Percentiles rank a stretch among this genome's conserved stretches.
These are phyloP conservation scores for Blastomyces gilchristii DNA, from an alignment of 2,329 filamentous ascomycete species.

Conservation along the genomic window DNA sequence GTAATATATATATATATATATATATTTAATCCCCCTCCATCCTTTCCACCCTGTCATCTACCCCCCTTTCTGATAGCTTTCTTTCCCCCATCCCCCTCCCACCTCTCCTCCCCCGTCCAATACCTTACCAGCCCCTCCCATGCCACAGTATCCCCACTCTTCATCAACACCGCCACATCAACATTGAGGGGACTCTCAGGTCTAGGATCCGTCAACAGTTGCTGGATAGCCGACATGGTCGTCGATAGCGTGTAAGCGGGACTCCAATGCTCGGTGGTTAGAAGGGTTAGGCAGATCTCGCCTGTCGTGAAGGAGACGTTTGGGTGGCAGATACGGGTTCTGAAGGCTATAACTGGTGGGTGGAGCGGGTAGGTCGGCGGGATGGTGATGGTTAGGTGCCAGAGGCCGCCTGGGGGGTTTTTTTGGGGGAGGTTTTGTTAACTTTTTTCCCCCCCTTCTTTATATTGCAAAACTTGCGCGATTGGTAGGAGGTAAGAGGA, in stretches of 20 bases:
- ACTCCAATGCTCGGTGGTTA: conserved; percentile 64
- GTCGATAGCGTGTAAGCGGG: conserved; percentile 65
- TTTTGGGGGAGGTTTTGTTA: conserved; percentile 5
- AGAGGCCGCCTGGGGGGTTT: conserved; percentile 50
- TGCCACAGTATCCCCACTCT: conserved; percentile 36
- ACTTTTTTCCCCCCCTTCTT: not conserved
- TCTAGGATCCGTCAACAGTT: conserved; percentile 37
- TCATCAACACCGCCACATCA: conserved; percentile 38
- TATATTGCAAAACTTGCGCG: not conserved
- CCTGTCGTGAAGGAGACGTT: conserved; percentile 67
- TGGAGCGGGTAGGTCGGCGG: conserved; percentile 67
- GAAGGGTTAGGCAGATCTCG: conserved; percentile 86
- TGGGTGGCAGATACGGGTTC: conserved; percentile 75
- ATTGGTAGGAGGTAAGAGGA: not conserved
- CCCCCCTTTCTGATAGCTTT: not conserved
- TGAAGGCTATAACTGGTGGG: conserved; percentile 68
- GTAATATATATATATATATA: not conserved
- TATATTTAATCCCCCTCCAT: not conserved
- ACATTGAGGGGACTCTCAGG: conserved; percentile 41
- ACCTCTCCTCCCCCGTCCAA: conserved; percentile 39
- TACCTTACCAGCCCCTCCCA: conserved; percentile 40
- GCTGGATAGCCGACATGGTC: conserved; percentile 39
- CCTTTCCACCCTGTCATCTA: not conserved
- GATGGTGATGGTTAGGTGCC: conserved; percentile 69
- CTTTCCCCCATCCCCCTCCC: conserved; percentile 22